phyloP scores from a whole-genome alignment of 106 monocot genomes.

The Iris macrosiphon region DNA sequence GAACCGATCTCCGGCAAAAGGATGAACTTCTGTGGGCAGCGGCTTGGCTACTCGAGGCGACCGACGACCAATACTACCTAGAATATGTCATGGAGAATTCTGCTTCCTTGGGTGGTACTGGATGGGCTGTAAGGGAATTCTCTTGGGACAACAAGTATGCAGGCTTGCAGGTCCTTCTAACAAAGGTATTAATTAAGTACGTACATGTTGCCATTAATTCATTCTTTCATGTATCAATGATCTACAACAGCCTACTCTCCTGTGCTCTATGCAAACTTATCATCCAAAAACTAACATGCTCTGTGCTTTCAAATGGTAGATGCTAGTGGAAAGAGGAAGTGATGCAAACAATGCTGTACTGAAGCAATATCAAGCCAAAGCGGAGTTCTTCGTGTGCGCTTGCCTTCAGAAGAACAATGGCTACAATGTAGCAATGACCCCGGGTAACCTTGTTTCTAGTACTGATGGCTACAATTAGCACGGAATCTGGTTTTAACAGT shows the following conservation, averaged over 20 bases:
- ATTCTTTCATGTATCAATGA: neutral
- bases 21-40: slow-evolving; percentile 97
- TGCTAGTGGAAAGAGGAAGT: slow-evolving; percentile 24
- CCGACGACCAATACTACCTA: slow-evolving; percentile 62
- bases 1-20: slow-evolving; percentile 12
- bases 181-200: slow-evolving; percentile 44
- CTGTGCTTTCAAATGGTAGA: slow-evolving; percentile 10
- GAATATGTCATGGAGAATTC: slow-evolving; percentile 64
- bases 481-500: no score
- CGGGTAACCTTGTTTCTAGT: slow-evolving; percentile 43
- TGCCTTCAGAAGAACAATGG: slow-evolving; percentile 81
- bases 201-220: neutral
- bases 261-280: no score
- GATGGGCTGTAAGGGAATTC: slow-evolving; percentile 76
- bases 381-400: slow-evolving; percentile 83
- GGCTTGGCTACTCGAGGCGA: slow-evolving; percentile 85
- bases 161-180: slow-evolving; percentile 74
- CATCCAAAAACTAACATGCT: neutral
- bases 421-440: slow-evolving; percentile 62
- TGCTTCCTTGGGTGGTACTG: slow-evolving; percentile 51
- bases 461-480: no score
- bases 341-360: slow-evolving; percentile 26
- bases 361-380: slow-evolving; percentile 85
- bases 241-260: no score
- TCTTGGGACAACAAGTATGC: slow-evolving; percentile 99